Base-by-base conservation (phyloP, 2,329 filamentous ascomycete genomes). In the Sordariomycetes sp. region DNA sequence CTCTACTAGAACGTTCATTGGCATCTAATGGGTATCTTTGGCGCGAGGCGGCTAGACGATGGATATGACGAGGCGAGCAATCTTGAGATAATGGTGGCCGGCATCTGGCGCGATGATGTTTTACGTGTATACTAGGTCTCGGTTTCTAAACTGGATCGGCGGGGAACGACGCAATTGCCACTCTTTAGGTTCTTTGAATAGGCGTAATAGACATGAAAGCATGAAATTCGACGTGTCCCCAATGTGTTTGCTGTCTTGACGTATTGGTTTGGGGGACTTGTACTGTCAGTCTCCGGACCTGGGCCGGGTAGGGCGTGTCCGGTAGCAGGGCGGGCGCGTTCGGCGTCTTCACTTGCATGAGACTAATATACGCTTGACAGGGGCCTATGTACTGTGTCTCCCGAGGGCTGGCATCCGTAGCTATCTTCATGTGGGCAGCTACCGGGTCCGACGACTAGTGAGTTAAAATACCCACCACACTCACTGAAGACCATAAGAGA, bases 61-160 rank as follows among this genome's bases (percentile, higher is more conserved):
- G 40, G 56, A 54, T 54, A 58, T 54, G 50, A 58, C 40, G 50
- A 35, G 55, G 50, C 24, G 55, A 32, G 32, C 8, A n/a, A 46
- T 46, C 40, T 46, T n/a, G 40, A n/a, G 35, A 59, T 43, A 28
- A 32, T 16, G 53, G 58, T 40, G 50, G 48, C 24, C 48, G 43
- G 46, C 46, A 37, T 55, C 53, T 54, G 40, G 43, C 20, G 53
- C 14, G 25, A n/a, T 20, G 43, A 53, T 51, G 16, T 50, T 50
- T 24, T 50, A 50, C 46, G 6, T 50, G 46, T 50, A 50, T 22
- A 50, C 20, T 50, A 50, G 46, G 20, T 12, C 18, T n/a, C 20
- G 20, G n/a, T 50, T 14, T 32, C 28, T 24, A 50, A 8, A 22
- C 20, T 50, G 20, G 20, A 12, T 24, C 20, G n/a, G 11, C 18